Base-by-base conservation (phyloP, 1,284 basidiomycete genomes). In the Thelephora terrestris region DNA sequence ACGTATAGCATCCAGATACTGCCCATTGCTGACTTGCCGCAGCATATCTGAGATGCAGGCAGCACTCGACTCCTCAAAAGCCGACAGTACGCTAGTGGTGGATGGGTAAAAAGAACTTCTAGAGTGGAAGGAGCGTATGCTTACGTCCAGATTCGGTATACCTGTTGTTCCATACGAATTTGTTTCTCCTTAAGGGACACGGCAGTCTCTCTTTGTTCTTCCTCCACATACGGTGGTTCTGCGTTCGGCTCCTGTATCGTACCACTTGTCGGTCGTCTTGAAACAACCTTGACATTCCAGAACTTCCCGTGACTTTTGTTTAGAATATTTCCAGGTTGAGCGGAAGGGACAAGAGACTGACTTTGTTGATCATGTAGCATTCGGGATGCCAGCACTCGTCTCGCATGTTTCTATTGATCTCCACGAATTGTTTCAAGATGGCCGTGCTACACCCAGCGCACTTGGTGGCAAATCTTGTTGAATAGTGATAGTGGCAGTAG, bases 351-450 rank as follows among this genome's bases (percentile, higher is more conserved):
- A 32, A 14, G 29, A 32, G 9, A 58, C 73, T 49, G 51, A 91
- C 91, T 76, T 96, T 98, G 70, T 98, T 95, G 59, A 99, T 98
- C 94, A 99, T 98, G 68, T 99, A 98, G 67, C 95, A 99, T 68
- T 99, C 95, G 45, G 95, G 95, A 76, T 99, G 95, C 95, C 96
- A 99, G 63, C 96, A 98, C 70, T 99, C 96, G 69, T 99, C 93
- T 50, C 84, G 78, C 75, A 91, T 91, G 69, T 98, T 99, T 54
- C 95, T 79, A 62, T 99, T 99, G 70, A 99, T 98, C 71, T 99
- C 95, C 53, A 99, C 95, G 61, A 98, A 99, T 64, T 99, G 95
- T 70, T 99, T 99, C 58, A 99, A 71, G 55, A 99, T 99, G n/a
- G 96, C 96, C 49, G 88, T 96, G 58, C 85, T 90, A 69, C 95